A percentile compares a stretch with the other conserved stretches of the same genome.
Evolutionary conservation across 345 rosid genomes (phyloP).

Genomic region (Murraya paniculata): DNA sequence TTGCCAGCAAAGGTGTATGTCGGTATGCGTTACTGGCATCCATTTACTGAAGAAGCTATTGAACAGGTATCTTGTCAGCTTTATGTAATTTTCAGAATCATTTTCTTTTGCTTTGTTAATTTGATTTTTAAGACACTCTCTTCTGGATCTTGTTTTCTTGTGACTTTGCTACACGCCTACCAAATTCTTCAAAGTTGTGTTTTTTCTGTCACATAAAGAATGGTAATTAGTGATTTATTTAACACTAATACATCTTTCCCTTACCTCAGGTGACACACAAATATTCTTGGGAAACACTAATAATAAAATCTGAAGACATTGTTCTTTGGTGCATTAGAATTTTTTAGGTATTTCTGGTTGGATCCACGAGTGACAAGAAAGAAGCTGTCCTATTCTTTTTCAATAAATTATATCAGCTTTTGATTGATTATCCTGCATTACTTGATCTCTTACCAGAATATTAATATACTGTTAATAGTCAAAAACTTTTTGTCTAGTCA

Average conservation of each 20-base stretch:
- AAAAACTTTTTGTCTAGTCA: neutral
- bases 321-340: neutral
- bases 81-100: neutral
- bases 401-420: neutral
- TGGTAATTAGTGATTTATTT: neutral
- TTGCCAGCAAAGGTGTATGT: conserved; percentile 93
- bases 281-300: neutral
- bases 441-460: neutral
- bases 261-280: neutral
- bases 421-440: neutral
- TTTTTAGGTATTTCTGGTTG: neutral
- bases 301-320: neutral
- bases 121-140: neutral
- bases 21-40: conserved; percentile 99
- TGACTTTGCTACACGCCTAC: neutral
- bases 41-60: conserved; percentile 97
- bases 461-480: neutral
- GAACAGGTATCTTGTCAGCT: conserved; percentile 59
- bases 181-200: neutral
- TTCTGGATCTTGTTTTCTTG: neutral
- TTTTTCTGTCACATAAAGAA: neutral
- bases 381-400: neutral
- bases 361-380: neutral
- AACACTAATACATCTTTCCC: neutral
- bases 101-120: neutral